These are phyloP conservation scores for Mortierella sp. DNA, from an alignment of 371 early-diverging fungal genomes.

Conservation along the genomic window DNA sequence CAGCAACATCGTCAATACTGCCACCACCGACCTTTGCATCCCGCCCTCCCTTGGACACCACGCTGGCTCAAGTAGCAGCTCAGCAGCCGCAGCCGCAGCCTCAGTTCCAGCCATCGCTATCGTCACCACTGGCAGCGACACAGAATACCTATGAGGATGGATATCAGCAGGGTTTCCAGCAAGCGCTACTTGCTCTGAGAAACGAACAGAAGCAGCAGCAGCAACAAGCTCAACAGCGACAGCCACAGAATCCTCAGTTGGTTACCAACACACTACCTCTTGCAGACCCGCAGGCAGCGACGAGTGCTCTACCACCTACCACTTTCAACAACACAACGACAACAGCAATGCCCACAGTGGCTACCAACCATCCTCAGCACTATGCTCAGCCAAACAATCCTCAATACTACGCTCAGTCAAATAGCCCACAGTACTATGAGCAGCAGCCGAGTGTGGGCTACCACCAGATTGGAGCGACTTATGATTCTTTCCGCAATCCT, in stretches of 20 bases:
- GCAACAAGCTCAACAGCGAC: not conserved
- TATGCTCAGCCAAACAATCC: conserved; percentile 3
- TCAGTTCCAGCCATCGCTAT: not conserved
- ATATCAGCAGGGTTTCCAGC: not conserved
- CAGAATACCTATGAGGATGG: conserved; percentile 1
- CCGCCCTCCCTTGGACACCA: not conserved
- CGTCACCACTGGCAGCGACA: not conserved
- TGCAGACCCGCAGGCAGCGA: not conserved
- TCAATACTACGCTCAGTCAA: not conserved
- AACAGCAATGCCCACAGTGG: not conserved
- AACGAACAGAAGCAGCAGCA: not conserved
- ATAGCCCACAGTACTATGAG: not conserved
- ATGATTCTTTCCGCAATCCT: not conserved
- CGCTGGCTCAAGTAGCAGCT: not conserved
- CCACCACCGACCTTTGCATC: not conserved
- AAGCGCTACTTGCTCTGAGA: not conserved
- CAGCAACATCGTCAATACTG: not conserved
- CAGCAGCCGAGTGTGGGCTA: not conserved
- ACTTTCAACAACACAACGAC: not conserved
- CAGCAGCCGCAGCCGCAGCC: not conserved
- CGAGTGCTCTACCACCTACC: not conserved
- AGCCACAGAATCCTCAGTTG: not conserved
- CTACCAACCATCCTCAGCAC: conserved; percentile 9
- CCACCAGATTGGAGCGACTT: not conserved
- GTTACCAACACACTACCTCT: not conserved